Base-by-base conservation (phyloP, 73 alveolate genomes). In the Breviolum minutum region DNA sequence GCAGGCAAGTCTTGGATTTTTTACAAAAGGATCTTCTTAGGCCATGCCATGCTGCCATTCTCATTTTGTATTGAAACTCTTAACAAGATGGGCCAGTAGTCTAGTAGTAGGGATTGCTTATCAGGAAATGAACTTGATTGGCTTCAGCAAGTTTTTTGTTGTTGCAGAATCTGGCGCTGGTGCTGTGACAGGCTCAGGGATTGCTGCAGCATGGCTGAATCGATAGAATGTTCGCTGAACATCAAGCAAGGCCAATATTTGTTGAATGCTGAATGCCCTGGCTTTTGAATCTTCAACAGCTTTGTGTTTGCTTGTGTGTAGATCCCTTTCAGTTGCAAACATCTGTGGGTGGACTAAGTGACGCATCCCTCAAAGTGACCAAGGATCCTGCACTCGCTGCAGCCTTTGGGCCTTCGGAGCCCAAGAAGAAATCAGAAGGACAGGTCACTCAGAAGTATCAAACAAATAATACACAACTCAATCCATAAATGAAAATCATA, bases 181-280 rank as follows among this genome's bases (percentile, higher is more conserved):
- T 32, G 30, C 10, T 32, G 40, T 80, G 88, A 48, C 86, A 80
- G 88, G 88, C 66, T 80, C 88, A 19, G 88, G 88, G 40, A 80
- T 66, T 12, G 88, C 88, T 80, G 88, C 66, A 80, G 40, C 88
- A 80, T 48, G 88, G 88, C 88, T 80, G 88, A 48, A 40, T 40
- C 54, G 54, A 40, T 40, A 40, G 54, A 40, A 40, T 2, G 0
- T 40, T 40, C 54, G 54, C 5, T 40, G 54, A 40, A 40, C 5
- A n/a, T n/a, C n/a, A 40, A 40, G 54, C 54, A 40, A 40, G 54
- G 54, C 54, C 54, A 32, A 48, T 4, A 76, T 76, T 76, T 1
- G 85, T 14, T 8, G 22, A 8, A 61, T 8, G 62, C 60, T n/a
- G 85, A 8, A 76, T 7, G 30, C 63, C 20, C 62, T 7, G 60